Evolutionary conservation across 257 asterid genomes (phyloP), one percentile per base, ranked within the genome.

Genomic region (Prunella vulgaris): DNA sequence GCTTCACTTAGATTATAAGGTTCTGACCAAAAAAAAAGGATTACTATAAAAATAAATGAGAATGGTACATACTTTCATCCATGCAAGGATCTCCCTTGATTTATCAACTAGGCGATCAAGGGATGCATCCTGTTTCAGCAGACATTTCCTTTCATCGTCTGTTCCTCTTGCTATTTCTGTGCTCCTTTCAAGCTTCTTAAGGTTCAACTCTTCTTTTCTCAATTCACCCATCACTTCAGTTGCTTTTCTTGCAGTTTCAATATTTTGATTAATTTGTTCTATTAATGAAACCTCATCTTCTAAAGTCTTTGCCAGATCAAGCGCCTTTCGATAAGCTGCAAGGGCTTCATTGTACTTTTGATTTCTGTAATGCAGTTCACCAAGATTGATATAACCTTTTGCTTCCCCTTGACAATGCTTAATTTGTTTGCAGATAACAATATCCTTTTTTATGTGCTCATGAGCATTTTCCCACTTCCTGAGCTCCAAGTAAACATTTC

Each of bases 341-440:
- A 84, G 77, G 66, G 99, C 97, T 74, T 91, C 95, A 3, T 72
- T 51, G 64, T 91, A 94, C 56, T 70, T 86, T 77, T 86, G 93
- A 72, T 71, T 85, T 77, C 86, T 89, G 81, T 91, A 84, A 66
- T 71, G 77, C 84, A 91, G 80, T 85, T 89, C 97, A 38, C 97
- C 97, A 40, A 84, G 95, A 77, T 89, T 94, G 56, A 94, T 69
- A 73, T 78, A 91, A 64, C 99, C 99, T 76, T 94, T 91, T 15
- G 99, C 97, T 81, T 94, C 97, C 73, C 99, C 99, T 84, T 91
- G 97, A 71, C 80, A 37, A 65, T 91, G 99, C 48, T 87, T 85
- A 65, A 94, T 94, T 64, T 59, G 77, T 66, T 78, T 78, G 71
- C 99, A 94, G 66, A 94, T 91, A 56, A 54, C 12, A 66, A 94